Percentiles rank a stretch among this genome's conserved stretches.
phyloP scores from a whole-genome alignment of 78 protist genomes.

The Bodo saltans region DNA sequence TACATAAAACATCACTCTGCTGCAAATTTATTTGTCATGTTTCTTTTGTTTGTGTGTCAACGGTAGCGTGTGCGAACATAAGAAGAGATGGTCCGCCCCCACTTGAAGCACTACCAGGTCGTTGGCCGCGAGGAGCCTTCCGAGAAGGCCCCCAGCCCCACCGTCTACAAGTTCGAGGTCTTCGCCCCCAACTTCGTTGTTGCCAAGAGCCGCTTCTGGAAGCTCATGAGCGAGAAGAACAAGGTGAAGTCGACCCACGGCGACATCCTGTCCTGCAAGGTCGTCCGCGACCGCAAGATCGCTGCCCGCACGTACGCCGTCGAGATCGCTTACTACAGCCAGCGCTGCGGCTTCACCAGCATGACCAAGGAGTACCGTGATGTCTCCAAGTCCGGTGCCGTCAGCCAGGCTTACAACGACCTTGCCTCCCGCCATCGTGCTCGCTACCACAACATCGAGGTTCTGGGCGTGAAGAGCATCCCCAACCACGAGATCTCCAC shows the following conservation, averaged over 20 bases:
- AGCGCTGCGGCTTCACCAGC: slow-evolving; percentile 39
- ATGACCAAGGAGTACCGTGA: slow-evolving; percentile 95
- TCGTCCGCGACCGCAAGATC: background rate
- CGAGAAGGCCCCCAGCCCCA: slow-evolving; percentile 56
- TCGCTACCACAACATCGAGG: slow-evolving; percentile 71
- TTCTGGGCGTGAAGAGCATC: background rate
- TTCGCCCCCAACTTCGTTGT: slow-evolving; percentile 94
- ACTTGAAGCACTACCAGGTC: slow-evolving; percentile 61
- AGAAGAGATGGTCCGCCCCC: no score
- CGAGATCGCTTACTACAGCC: background rate
- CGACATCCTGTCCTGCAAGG: slow-evolving; percentile 63
- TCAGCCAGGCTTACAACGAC: slow-evolving; percentile 76
- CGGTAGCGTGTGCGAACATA: no score
- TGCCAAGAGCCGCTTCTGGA: slow-evolving; percentile 96
- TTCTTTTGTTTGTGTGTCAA: no score
- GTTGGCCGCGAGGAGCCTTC: slow-evolving; percentile 77
- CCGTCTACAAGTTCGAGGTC: slow-evolving; percentile 92
- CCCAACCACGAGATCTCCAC: background rate
- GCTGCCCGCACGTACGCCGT: background rate
- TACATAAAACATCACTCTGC: no score
- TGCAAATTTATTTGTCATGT: no score
- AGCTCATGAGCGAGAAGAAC: slow-evolving; percentile 76
- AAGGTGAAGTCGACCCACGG: slow-evolving; percentile 91
- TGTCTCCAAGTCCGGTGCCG: slow-evolving; percentile 70
- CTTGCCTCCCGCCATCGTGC: slow-evolving; percentile 96